Evolutionary conservation across 2,329 filamentous ascomycete species (phyloP), one percentile per base, ranked within the genome.

Genomic region (Sporothrix pallida): DNA sequence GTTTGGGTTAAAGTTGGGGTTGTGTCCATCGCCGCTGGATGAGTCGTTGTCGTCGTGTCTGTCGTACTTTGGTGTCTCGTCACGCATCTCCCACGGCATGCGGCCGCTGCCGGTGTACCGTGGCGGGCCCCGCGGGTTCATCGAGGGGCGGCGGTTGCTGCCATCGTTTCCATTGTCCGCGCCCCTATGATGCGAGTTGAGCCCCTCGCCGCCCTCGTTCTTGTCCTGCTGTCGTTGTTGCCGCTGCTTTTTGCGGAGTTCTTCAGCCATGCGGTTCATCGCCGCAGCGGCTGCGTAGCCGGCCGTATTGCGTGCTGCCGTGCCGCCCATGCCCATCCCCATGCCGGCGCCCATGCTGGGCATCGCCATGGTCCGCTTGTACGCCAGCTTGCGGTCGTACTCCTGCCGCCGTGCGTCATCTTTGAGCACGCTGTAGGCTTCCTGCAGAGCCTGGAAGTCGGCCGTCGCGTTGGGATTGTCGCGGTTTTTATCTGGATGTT

Each of bases 401-500:
- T 58, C 52, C 3, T 23, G 37, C 1, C 77, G 76, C 46, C 60
- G 54, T 3, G 26, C 7, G 1, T 72, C 63, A 42, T 79, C 76
- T 2, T 46, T 75, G 17, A 79, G 73, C 2, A 77, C 74, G 0
- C 76, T 76, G 69, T 78, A 78, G 0, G 77, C 78, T 1, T 77
- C 73, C 26, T 78, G 75, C 3, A 79, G 71, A 73, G 75, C 72
- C 52, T 79, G 77, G 31, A 79, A 79, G 10, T 75, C 75, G 0
- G 76, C 75, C 1, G 79, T 79, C 3, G 79, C 78, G 5, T 76
- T 58, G 0, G 77, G 75, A 13, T 79, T 78, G 9, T 60, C 52
- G 0, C 46, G 74, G 48, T 78, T 78, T 69, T 79, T 78, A 75
- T 79, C 78, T 0, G 79, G 78, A 37, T 79, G 78, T 50, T 70